phyloP scores from a whole-genome alignment of 2,329 filamentous ascomycete species.

The Thelonectria discophora region DNA sequence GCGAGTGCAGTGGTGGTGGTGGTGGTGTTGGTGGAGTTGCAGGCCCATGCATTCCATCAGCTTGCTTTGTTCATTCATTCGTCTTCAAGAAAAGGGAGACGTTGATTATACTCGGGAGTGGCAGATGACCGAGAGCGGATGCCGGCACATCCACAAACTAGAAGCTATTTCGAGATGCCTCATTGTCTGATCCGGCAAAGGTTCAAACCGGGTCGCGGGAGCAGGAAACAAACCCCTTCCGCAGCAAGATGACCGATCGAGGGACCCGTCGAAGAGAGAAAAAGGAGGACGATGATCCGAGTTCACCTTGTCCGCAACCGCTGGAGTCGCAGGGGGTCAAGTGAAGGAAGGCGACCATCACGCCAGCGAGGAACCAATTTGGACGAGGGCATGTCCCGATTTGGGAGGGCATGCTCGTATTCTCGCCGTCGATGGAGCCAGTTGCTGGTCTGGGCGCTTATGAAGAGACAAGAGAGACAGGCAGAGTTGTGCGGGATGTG shows the following conservation, averaged over 20 bases:
- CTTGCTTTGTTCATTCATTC: slow-evolving; percentile 4
- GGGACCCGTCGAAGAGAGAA: slow-evolving; percentile 8
- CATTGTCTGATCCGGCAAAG: slow-evolving; percentile 24
- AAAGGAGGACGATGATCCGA: slow-evolving; percentile 2
- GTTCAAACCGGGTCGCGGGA: slow-evolving; percentile 10
- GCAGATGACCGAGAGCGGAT: slow-evolving; percentile 18
- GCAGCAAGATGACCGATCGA: slow-evolving; percentile 9
- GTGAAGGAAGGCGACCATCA: slow-evolving; percentile 8
- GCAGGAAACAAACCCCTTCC: slow-evolving; percentile 24
- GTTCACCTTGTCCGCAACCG: slow-evolving; percentile 22
- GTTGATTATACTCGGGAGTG: neutral
- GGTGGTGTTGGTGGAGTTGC: slow-evolving; percentile 18
- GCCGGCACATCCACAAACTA: slow-evolving; percentile 16
- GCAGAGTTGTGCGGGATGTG: slow-evolving; percentile 12
- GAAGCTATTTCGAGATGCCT: slow-evolving; percentile 20
- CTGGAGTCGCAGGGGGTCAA: slow-evolving; percentile 25
- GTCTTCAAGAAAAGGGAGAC: neutral
- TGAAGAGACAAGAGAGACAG: slow-evolving; percentile 1
- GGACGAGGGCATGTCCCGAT: slow-evolving; percentile 32
- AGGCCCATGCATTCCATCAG: slow-evolving; percentile 1
- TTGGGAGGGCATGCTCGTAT: slow-evolving; percentile 31
- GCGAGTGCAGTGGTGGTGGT: neutral
- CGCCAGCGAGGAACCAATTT: slow-evolving; percentile 33
- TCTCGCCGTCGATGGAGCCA: slow-evolving; percentile 22
- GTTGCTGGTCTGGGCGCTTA: slow-evolving; percentile 24